Evolutionary conservation across 2,329 filamentous ascomycete species (phyloP).

Genomic region (Cladosporium sp.): DNA sequence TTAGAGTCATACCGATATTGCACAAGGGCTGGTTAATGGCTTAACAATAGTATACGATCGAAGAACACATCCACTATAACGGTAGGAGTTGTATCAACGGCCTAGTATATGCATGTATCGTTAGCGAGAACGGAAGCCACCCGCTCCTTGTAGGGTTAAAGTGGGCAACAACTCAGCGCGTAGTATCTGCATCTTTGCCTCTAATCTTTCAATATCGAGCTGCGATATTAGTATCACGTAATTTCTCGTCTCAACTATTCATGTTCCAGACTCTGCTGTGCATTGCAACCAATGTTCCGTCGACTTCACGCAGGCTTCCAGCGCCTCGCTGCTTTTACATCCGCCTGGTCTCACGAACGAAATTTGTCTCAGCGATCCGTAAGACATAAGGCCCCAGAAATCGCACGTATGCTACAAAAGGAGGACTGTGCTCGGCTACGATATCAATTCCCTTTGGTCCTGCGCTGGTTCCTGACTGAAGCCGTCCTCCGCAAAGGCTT

Average conservation of each 20-base stretch:
- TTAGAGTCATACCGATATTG: not conserved
- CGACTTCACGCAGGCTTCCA: not conserved
- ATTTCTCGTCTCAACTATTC: not conserved
- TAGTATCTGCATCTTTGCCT: not conserved
- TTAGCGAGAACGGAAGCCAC: not conserved
- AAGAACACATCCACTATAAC: not conserved
- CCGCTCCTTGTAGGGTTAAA: not conserved
- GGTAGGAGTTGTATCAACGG: not conserved
- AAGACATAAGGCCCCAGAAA: not conserved
- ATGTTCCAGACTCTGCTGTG: not conserved
- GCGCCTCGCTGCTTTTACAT: not conserved
- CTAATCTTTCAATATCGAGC: not conserved
- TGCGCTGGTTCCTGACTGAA: not conserved
- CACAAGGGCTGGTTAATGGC: not conserved
- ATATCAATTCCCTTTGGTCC: not conserved
- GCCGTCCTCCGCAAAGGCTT: not conserved
- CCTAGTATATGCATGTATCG: not conserved
- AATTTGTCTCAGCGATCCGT: not conserved
- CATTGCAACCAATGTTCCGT: not conserved
- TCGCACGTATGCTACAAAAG: not conserved
- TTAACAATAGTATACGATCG: not conserved
- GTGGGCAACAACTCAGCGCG: not conserved
- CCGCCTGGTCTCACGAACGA: not conserved
- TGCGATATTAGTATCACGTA: not conserved
- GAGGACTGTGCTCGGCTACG: not conserved